phyloP scores from a whole-genome alignment of 2,329 filamentous ascomycete genomes.

The Aureobasidium namibiae region DNA sequence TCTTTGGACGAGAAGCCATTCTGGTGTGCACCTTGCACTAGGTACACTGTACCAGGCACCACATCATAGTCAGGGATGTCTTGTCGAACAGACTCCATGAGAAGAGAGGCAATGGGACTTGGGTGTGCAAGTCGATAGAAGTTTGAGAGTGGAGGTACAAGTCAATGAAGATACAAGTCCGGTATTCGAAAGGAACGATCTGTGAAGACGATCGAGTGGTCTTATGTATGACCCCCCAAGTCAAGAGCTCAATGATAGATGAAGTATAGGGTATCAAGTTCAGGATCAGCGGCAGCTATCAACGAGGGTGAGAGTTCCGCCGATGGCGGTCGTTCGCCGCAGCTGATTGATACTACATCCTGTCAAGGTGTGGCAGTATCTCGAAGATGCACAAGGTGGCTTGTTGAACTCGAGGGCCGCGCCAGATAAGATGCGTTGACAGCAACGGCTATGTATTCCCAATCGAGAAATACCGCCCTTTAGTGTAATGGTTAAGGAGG shows the following conservation, averaged over 20 bases:
- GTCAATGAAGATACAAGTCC: neutral
- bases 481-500: neutral
- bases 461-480: neutral
- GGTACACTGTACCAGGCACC: constrained; percentile 14
- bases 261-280: neutral
- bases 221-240: neutral
- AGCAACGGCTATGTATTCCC: neutral
- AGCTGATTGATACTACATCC: neutral
- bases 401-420: neutral
- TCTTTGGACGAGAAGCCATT: constrained; percentile 6
- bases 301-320: neutral
- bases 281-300: neutral
- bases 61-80: constrained; percentile 14
- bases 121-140: too few species aligned
- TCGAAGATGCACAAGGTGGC: neutral
- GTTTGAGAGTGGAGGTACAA: too few species aligned
- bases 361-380: neutral
- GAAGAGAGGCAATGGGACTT: neutral
- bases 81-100: constrained; percentile 2
- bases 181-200: neutral
- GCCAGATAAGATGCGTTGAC: neutral
- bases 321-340: neutral
- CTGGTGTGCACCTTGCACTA: constrained; percentile 9
- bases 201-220: neutral
- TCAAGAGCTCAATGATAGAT: neutral